Evolutionary conservation across 2,329 filamentous ascomycete species (phyloP), one percentile per base, ranked within the genome.

Genomic region (Alternaria sp.): DNA sequence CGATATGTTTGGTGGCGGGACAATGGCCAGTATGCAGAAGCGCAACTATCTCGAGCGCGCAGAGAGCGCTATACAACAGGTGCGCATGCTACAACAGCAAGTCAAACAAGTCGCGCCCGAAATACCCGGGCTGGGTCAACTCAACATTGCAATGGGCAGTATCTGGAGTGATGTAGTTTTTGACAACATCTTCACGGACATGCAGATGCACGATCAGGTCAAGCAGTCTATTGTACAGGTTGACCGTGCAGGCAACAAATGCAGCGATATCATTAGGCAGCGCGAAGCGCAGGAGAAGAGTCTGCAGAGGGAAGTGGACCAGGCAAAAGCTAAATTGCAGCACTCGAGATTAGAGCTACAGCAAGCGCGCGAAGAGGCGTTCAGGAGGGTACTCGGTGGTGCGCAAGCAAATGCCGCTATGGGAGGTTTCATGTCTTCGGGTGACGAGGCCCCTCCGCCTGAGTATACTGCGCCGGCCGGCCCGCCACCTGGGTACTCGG

Each of bases 111-210:
- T 80, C 14, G 81, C 81, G 3, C 80, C 79, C 0, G 61, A 74
- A 1, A 74, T 85, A 2, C 67, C 70, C 3, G 65, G 70, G 3
- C 72, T 87, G 54, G 73, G 74, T 0, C 55, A 70, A 0, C 77
- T 85, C 20, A 72, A 73, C 20, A 82, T 86, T 48, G 80, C 81
- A 0, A 78, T 82, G 41, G 82, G 83, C 0, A 79, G 73, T 55
- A 77, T 85, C 14, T 79, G 86, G 71, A 78, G 77, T 8, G 84
- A 87, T 60, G 78, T 87, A 3, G 77, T 86, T n/a, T 86, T 86
- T 65, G 83, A 87, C 66, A 86, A 85, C 51, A 81, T 86, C 59
- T 84, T 85, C 66, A 81, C 79, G 9, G 85, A 87, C 59, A 81
- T 84, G 77, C 79, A 79, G 3, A 85, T 86, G 71, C 84, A 84